phyloP scores from a whole-genome alignment of 2,329 filamentous ascomycete species.

The Cercospora zeina region DNA sequence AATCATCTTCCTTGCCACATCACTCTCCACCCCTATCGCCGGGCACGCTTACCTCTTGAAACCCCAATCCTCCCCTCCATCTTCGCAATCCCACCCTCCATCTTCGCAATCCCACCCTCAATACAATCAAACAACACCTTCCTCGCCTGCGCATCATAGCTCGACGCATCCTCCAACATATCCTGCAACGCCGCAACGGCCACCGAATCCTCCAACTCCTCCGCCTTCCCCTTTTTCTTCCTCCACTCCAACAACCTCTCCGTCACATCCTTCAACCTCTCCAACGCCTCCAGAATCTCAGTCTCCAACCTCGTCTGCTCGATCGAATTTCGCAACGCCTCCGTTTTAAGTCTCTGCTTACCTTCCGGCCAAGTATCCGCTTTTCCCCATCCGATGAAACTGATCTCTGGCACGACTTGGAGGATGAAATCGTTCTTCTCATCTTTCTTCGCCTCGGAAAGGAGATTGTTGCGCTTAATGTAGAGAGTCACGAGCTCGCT shows the following conservation, averaged over 20 bases:
- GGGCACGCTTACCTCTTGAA: too few relatives aligned
- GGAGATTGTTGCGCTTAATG: background rate
- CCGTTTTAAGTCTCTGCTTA: background rate
- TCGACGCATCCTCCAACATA: background rate
- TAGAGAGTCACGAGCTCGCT: background rate
- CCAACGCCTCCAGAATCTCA: background rate
- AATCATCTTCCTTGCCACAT: too few relatives aligned
- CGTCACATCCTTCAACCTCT: background rate
- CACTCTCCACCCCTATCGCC: too few relatives aligned
- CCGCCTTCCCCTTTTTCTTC: background rate
- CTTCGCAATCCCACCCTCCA: too few relatives aligned
- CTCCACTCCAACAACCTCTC: background rate
- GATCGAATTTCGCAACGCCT: background rate
- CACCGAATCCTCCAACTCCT: background rate
- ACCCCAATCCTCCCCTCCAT: too few relatives aligned
- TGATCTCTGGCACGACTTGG: background rate
- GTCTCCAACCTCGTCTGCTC: background rate
- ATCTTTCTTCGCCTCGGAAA: background rate
- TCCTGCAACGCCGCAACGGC: background rate
- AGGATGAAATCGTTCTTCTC: background rate
- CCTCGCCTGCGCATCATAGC: background rate
- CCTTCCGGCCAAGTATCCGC: background rate
- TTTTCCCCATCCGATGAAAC: background rate
- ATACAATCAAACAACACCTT: background rate
- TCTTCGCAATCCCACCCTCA: too few relatives aligned